Base-by-base conservation (phyloP, 2,329 filamentous ascomycete species). In the Exophiala lecanii-corni region DNA sequence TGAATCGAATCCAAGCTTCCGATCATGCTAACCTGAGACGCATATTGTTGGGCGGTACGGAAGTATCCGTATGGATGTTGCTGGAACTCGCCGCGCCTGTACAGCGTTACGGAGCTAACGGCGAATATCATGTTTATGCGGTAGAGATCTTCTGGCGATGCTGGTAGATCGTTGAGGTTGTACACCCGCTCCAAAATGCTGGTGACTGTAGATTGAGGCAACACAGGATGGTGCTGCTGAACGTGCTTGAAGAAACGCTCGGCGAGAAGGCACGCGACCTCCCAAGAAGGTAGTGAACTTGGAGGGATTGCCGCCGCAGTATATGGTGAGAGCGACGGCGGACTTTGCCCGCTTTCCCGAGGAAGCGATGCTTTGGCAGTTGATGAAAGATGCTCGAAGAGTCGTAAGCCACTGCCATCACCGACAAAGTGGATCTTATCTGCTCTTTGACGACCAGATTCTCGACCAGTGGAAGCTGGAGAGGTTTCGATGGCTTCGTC, bases 31-130 rank as follows among this genome's bases (percentile, higher is more conserved):
- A 57, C 54, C 0, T 52, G 39, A 7, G 58, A 55, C 2, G 66
- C 46, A 35, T 63, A 55, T 10, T 57, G 49, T 48, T 64, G 55
- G 1, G 68, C 67, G 2, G 66, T 57, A 7, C 62, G 56, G 35
- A 63, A 70, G 43, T 65, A 70, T 6, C 66, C 65, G 46, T 63
- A 65, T 1, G 67, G 66, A 51, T 69, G 65, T 21, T 65, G 55
- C 6, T 47, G 15, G 20, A 58, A 57, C 2, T 47, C 31, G 4
- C 61, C 60, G 6, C 54, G 56, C 3, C 65, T 58, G 43, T 63
- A 62, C 0, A 60, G 52, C 6, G 62, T 59, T 9, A 68, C 59
- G 0, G 64, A 58, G 2, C 61, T 62, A 3, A 68, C 59, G 0
- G 65, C 64, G 25, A 64, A 57, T 1, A 69, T 59, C 60, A 68